Percentiles rank a stretch among this genome's conserved stretches.
Conservation (phyloP, 2,329 filamentous ascomycete species). For the Aureobasidium sp. region DNA sequence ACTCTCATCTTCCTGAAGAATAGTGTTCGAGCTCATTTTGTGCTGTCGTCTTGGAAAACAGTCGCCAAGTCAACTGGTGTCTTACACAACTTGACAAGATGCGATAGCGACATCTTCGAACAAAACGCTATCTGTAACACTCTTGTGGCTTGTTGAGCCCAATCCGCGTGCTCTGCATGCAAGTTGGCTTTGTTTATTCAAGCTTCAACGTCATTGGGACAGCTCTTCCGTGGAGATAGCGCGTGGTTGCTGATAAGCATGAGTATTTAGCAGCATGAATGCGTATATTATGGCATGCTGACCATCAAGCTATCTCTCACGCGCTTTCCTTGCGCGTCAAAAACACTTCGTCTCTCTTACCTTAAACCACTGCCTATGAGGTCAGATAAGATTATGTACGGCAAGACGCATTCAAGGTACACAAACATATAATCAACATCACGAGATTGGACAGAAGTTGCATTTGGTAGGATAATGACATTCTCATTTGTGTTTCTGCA, state of each 20-base stretch:
- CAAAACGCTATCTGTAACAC: neutral
- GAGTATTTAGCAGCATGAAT: neutral
- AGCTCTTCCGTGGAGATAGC: constrained; percentile 15
- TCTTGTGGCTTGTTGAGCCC: neutral
- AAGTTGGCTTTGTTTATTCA: constrained; percentile 14
- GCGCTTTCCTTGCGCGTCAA: no score
- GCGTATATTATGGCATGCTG: neutral
- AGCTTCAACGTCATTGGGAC: constrained; percentile 7
- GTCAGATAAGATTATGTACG: no score
- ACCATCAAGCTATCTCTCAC: neutral
- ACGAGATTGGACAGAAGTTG: no score
- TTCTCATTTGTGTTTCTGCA: no score
- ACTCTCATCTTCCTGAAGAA: constrained; percentile 18
- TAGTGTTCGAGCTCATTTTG: constrained; percentile 5
- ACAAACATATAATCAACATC: no score
- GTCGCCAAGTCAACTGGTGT: neutral
- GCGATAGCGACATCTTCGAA: neutral
- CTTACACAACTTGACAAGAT: no score
- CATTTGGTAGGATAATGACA: no score
- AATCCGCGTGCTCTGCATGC: neutral
- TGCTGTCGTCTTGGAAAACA: neutral
- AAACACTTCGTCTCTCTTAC: no score
- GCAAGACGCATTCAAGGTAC: no score
- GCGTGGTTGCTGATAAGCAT: constrained; percentile 6
- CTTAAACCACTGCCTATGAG: no score